Evolutionary conservation across 768 basidiomycete species (phyloP).

Genomic region (Sistotremastrum suecicum): DNA sequence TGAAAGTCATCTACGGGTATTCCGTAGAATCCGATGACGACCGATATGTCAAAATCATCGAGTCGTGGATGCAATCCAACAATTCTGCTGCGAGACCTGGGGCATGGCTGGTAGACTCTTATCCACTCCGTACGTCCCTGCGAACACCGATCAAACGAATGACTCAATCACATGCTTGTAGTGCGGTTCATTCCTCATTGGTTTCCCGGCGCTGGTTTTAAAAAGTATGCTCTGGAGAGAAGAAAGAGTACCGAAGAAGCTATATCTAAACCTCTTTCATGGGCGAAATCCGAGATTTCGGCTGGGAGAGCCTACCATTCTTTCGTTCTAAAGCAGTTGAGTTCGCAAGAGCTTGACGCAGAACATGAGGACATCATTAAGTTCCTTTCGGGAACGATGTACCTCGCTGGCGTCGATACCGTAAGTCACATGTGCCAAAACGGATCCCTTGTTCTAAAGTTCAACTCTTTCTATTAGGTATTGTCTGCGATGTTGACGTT

Average conservation of each 20-base stretch:
- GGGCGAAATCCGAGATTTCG: neutral
- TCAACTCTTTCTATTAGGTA: neutral
- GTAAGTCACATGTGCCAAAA: conserved; percentile 1
- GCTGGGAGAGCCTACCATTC: neutral
- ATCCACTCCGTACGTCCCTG: no score
- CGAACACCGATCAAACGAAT: no score
- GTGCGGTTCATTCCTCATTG: conserved; percentile 19
- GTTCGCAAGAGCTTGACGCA: neutral
- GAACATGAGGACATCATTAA: neutral
- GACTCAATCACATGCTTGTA: no score
- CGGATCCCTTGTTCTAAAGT: neutral
- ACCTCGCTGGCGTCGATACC: conserved; percentile 8
- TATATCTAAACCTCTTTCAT: conserved; percentile 8
- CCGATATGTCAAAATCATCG: no score
- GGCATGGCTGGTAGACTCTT: no score
- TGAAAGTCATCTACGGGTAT: no score
- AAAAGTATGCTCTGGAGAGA: conserved; percentile 10
- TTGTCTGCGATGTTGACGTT: conserved; percentile 9
- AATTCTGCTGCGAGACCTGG: no score
- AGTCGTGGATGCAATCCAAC: no score
- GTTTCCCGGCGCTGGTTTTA: conserved; percentile 31
- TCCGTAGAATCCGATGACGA: no score
- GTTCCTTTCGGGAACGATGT: conserved; percentile 2
- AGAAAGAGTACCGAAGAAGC: conserved; percentile 10
- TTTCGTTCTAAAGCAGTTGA: neutral